Conservation (phyloP, 192 early-diverging fungal species). For the Rhizoclosmatium sp. region DNA sequence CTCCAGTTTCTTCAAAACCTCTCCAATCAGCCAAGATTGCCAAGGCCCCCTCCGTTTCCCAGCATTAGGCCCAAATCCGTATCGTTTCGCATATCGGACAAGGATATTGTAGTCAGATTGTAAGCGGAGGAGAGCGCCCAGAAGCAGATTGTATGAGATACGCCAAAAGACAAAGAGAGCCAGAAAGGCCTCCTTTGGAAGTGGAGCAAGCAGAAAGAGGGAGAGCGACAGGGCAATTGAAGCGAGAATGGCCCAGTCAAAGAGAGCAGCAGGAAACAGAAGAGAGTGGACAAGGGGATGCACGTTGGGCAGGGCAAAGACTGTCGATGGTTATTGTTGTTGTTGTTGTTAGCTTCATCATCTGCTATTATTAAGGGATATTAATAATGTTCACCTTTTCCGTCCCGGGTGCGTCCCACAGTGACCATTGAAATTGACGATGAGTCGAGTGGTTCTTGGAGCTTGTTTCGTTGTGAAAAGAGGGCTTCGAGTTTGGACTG, state of each 20-base stretch:
- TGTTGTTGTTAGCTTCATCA: not conserved
- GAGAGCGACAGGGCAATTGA: constrained; percentile 59
- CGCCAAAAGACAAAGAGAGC: constrained; percentile 88
- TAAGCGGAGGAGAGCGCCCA: constrained; percentile 81
- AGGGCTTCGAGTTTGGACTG: too few species aligned
- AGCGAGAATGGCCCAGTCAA: constrained; percentile 75
- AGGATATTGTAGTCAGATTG: constrained; percentile 80
- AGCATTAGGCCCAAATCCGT: constrained; percentile 59
- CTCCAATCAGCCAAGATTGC: constrained; percentile 43
- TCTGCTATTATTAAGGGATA: not conserved
- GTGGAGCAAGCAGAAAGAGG: constrained; percentile 69
- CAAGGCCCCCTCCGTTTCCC: constrained; percentile 40
- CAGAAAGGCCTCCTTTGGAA: constrained; percentile 67
- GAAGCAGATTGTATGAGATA: constrained; percentile 82
- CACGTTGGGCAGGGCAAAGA: constrained; percentile 78
- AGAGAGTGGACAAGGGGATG: constrained; percentile 79
- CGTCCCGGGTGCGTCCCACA: constrained; percentile 12
- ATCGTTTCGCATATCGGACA: constrained; percentile 73
- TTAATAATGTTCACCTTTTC: not conserved
- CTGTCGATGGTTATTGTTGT: constrained; percentile 40
- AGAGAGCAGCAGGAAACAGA: constrained; percentile 74
- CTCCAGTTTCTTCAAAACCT: constrained; percentile 48
- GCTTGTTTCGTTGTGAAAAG: not conserved
- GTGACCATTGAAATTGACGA: not conserved
- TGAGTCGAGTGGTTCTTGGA: constrained; percentile 24